These are phyloP conservation scores for Symbiodinium pilosum DNA, from an alignment of 73 alveolate species.

Conservation along the genomic window DNA sequence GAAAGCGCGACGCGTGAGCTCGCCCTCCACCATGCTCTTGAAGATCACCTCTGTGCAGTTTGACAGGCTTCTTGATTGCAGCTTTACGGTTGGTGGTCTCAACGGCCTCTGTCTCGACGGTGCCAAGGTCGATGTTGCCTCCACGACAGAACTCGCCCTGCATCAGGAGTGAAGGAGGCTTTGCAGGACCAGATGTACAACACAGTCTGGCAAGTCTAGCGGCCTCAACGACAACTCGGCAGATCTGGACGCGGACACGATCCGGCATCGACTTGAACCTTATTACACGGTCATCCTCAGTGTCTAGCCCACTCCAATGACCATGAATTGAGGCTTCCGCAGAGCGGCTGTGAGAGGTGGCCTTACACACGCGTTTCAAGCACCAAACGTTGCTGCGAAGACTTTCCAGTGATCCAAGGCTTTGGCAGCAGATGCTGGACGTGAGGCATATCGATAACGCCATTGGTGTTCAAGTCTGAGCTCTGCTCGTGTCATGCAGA, in stretches of 20 bases:
- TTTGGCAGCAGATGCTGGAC: background rate
- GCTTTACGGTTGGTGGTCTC: too few species aligned
- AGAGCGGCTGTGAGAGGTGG: slow-evolving; percentile 44
- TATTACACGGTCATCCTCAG: background rate
- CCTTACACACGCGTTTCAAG: too few species aligned
- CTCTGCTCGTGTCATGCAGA: background rate
- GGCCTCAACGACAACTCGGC: slow-evolving; percentile 63
- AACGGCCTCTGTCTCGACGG: slow-evolving; percentile 43
- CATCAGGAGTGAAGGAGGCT: background rate
- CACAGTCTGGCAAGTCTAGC: too few species aligned
- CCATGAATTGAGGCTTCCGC: slow-evolving; percentile 1
- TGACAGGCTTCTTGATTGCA: too few species aligned
- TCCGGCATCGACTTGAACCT: slow-evolving; percentile 77
- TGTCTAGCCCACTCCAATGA: too few species aligned
- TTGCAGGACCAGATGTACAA: background rate
- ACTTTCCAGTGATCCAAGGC: background rate
- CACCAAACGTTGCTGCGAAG: too few species aligned
- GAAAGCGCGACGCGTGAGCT: slow-evolving; percentile 74
- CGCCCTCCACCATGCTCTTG: slow-evolving; percentile 68
- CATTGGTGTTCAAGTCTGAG: background rate
- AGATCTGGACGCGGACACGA: slow-evolving; percentile 63
- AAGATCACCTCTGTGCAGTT: slow-evolving; percentile 25
- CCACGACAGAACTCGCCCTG: slow-evolving; percentile 40
- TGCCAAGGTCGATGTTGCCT: slow-evolving; percentile 49
- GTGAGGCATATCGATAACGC: background rate